Conservation (phyloP, 1,139 yeast species). For the Wickerhamomyces sp. region DNA sequence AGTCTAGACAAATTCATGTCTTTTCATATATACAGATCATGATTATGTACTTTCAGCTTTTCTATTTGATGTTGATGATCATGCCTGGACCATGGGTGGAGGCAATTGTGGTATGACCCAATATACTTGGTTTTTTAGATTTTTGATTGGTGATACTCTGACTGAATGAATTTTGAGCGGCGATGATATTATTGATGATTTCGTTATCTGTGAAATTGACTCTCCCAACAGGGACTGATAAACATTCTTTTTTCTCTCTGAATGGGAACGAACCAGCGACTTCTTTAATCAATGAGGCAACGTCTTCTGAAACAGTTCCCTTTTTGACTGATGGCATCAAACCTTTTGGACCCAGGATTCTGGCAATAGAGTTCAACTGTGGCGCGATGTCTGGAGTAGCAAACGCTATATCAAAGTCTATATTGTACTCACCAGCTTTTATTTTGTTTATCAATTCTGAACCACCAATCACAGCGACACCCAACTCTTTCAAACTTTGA, state of each 20-base stretch:
- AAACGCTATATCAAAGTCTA: constrained; percentile 71
- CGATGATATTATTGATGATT: constrained; percentile 63
- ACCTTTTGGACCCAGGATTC: constrained; percentile 82
- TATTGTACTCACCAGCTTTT: constrained; percentile 43
- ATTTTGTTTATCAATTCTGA: constrained; percentile 62
- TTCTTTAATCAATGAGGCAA: constrained; percentile 45
- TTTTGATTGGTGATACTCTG: constrained; percentile 50
- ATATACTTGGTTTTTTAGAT: constrained; percentile 59
- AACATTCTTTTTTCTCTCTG: constrained; percentile 57
- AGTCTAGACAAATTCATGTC: too few relatives aligned
- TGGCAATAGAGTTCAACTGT: constrained; percentile 60
- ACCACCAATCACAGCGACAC: constrained; percentile 67
- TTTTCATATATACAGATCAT: not conserved
- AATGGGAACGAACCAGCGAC: constrained; percentile 67
- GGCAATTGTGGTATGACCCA: constrained; percentile 66
- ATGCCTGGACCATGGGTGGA: constrained; percentile 82
- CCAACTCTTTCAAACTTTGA: constrained; percentile 49
- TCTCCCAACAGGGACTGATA: constrained; percentile 72
- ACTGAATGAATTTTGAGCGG: constrained; percentile 62
- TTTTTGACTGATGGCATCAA: constrained; percentile 83
- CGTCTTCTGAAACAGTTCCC: constrained; percentile 78
- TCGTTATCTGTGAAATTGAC: constrained; percentile 77
- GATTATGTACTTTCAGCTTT: not conserved
- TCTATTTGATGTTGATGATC: constrained; percentile 51
- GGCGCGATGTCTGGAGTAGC: constrained; percentile 80